Base-by-base conservation (phyloP, 169 alveolate genomes). In the Eimeria necatrix region DNA sequence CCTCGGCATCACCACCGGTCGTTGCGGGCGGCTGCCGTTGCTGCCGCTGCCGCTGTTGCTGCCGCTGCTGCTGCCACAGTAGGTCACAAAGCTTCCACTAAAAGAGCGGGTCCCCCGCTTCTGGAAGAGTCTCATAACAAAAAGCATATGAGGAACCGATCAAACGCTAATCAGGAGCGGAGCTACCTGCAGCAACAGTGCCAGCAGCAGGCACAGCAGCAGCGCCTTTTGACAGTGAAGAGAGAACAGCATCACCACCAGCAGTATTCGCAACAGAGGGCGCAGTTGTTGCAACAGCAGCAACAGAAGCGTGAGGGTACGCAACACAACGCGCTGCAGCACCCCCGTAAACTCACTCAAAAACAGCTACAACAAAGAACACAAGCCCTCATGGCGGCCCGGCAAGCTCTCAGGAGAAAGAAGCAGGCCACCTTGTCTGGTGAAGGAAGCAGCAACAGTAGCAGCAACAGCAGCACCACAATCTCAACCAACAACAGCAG, bases 31-130 rank as follows among this genome's bases (percentile, higher is more conserved):
- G 90, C 70, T 81, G 90, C 70, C 8, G 68, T 78, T 20, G 61
- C 87, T 78, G 87, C 87, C 18, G 87, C 87, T 51, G 70, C 53
- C 14, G 88, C 88, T 4, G 70, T 51, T 76, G 87, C 41, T 80
- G 88, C 88, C 20, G 88, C 88, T 80, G 88, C 85, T 74, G 85
- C 85, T 74, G 85, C 85, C 41, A 74, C 85, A 22, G 60, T 14
- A 74, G 85, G 88, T 5, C 88, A 14, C 70, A 80, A 51, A 48
- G 41, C 26, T 41, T 74, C 59, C 5, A 68, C 70, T 51, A 80
- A 80, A 56, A 80, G 88, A 22, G n/a, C 70, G 3, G 20, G 52
- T 48, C 20, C 61, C 5, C 3, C 51, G 4, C 48, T 49, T 10
- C 18, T 48, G 51, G 26, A 48, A 24, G 71, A 51, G 32, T 68